Evolutionary conservation across 2,329 filamentous ascomycete genomes (phyloP).

Genomic region (Fusarium sulawesiense): DNA sequence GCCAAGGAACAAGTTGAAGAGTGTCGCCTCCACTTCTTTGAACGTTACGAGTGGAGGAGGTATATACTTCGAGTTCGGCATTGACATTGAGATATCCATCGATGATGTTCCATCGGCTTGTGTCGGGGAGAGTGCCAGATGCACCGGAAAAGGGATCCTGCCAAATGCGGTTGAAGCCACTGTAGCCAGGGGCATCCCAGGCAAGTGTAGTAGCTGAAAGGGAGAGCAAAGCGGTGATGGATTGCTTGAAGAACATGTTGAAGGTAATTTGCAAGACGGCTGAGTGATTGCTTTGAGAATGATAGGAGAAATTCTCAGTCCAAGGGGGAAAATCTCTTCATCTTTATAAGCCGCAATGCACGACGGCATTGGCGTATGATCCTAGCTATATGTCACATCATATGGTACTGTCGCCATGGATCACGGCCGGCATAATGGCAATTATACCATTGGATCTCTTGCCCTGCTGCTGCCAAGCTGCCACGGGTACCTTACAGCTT

Average conservation of each 20-base stretch:
- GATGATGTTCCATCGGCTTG: constrained; percentile 59
- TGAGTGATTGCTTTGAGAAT: not conserved
- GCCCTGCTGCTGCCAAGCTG: not conserved
- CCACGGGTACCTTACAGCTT: not conserved
- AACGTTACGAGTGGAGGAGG: constrained; percentile 56
- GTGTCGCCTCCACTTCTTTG: constrained; percentile 62
- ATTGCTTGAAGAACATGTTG: constrained; percentile 17
- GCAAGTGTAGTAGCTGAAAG: constrained; percentile 1
- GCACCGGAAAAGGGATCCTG: constrained; percentile 58
- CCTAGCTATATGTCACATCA: not conserved
- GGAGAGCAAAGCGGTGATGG: not conserved
- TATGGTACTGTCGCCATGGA: not conserved
- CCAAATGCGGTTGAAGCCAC: constrained; percentile 57
- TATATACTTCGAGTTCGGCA: constrained; percentile 61
- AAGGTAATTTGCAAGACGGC: not conserved
- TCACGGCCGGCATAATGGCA: not conserved
- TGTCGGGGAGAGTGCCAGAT: constrained; percentile 52
- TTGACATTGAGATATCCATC: constrained; percentile 56
- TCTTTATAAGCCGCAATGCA: not conserved
- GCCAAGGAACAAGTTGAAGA: constrained; percentile 61
- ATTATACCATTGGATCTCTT: not conserved
- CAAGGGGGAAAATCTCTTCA: not conserved
- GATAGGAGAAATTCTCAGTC: not conserved
- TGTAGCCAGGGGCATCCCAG: constrained; percentile 51
- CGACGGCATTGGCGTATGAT: not conserved